Evolutionary conservation across 108 stramenopile genomes (phyloP).

Genomic region (Hondaea fermentalgiana): DNA sequence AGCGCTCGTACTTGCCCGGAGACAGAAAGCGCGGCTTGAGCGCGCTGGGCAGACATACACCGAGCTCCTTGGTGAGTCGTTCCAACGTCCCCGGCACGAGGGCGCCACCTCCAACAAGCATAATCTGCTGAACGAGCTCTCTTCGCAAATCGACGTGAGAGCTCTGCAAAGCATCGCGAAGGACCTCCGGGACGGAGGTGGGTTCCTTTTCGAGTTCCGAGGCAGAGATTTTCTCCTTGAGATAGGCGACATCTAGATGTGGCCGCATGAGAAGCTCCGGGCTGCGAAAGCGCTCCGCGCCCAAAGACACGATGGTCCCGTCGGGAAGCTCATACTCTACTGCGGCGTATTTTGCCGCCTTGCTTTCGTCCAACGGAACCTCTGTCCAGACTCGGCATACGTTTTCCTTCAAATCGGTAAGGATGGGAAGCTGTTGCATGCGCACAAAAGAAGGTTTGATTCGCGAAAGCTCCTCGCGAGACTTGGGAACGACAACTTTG

Average conservation of each 20-base stretch:
- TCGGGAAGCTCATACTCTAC: slow-evolving; percentile 18
- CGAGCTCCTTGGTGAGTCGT: slow-evolving; percentile 77
- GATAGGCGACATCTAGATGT: not conserved
- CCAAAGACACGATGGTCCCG: slow-evolving; percentile 12
- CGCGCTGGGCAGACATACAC: not conserved
- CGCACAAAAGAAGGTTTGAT: not conserved
- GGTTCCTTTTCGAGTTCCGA: not conserved
- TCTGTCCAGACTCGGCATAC: not conserved
- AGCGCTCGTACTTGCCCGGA: slow-evolving; percentile 24
- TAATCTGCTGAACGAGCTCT: slow-evolving; percentile 80
- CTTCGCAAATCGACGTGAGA: slow-evolving; percentile 60
- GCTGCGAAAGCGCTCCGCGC: not conserved
- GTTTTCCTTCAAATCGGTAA: not conserved
- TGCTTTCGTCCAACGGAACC: not conserved
- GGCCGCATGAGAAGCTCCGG: slow-evolving; percentile 16
- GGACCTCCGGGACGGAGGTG: slow-evolving; percentile 13
- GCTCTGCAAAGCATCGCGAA: not conserved
- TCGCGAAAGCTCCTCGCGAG: not conserved
- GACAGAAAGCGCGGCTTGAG: slow-evolving; percentile 22
- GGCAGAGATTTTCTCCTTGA: not conserved
- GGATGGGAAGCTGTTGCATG: not conserved
- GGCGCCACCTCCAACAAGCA: slow-evolving; percentile 86
- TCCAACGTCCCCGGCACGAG: slow-evolving; percentile 80
- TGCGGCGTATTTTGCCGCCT: not conserved
- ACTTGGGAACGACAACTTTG: not conserved